phyloP scores from a whole-genome alignment of 768 basidiomycete genomes.

The Paxillus ammoniavirescens region DNA sequence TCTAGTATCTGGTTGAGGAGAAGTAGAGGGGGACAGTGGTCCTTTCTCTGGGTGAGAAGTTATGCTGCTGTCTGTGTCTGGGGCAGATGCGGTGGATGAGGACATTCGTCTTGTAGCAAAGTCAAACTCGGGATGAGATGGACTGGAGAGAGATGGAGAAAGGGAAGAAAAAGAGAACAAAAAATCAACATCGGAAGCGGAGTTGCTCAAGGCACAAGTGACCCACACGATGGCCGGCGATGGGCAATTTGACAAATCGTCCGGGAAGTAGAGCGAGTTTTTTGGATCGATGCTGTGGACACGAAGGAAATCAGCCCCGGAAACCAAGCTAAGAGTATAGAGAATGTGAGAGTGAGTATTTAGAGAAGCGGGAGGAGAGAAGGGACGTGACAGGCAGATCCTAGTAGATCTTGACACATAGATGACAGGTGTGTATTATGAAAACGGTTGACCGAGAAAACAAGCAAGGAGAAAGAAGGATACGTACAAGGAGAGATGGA shows the following conservation, averaged over 20 bases:
- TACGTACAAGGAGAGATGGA: slow-evolving; percentile 58
- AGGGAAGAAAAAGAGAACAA: slow-evolving; percentile 7
- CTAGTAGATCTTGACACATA: slow-evolving; percentile 29
- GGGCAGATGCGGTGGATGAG: slow-evolving; percentile 64
- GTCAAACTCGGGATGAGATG: slow-evolving; percentile 49
- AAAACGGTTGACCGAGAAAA: slow-evolving; percentile 1
- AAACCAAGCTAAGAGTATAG: neutral
- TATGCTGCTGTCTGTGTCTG: slow-evolving; percentile 61
- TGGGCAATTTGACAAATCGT: slow-evolving; percentile 46
- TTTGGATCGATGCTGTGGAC: slow-evolving; percentile 40
- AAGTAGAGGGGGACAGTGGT: slow-evolving; percentile 48
- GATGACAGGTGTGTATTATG: slow-evolving; percentile 19
- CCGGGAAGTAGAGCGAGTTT: slow-evolving; percentile 36
- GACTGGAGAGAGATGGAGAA: slow-evolving; percentile 24
- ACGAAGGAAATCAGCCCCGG: slow-evolving; percentile 13
- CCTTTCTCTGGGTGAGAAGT: slow-evolving; percentile 64
- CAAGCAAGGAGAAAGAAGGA: slow-evolving; percentile 2
- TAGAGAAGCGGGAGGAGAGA: slow-evolving; percentile 11
- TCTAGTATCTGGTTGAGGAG: slow-evolving; percentile 48
- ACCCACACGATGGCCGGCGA: slow-evolving; percentile 50
- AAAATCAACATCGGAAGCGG: slow-evolving; percentile 13
- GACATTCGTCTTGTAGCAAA: slow-evolving; percentile 71
- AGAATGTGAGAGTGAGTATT: slow-evolving; percentile 5
- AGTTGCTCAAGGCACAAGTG: slow-evolving; percentile 11
- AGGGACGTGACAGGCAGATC: slow-evolving; percentile 28